phyloP scores from a whole-genome alignment of 73 alveolate genomes.

The Effrenium voratum region DNA sequence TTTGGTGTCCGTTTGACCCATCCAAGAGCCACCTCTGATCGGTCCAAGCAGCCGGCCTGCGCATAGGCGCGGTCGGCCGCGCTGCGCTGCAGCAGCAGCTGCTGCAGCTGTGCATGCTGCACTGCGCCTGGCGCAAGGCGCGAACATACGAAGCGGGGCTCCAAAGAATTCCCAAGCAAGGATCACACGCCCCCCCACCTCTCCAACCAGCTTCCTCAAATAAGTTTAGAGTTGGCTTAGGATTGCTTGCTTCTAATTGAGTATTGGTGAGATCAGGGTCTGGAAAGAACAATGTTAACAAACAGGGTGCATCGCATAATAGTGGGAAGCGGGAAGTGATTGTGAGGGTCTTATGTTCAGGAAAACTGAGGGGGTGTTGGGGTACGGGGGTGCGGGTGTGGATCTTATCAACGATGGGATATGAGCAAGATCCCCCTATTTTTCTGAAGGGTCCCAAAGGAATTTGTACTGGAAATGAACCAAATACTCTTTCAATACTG shows the following conservation, averaged over 20 bases:
- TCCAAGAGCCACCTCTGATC: no score
- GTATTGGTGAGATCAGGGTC: no score
- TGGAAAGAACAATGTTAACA: background rate
- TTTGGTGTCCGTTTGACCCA: no score
- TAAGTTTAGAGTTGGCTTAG: background rate
- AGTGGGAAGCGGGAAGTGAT: background rate
- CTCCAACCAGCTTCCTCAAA: background rate
- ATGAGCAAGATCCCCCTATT: background rate
- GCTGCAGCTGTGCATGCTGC: slow-evolving; percentile 70
- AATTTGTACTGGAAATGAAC: no score
- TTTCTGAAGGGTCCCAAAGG: no score
- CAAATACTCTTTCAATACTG: no score
- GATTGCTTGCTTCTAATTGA: background rate
- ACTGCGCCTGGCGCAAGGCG: background rate
- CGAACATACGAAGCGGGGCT: background rate
- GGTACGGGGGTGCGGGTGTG: background rate
- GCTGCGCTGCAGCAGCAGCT: slow-evolving; percentile 54
- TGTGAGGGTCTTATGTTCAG: background rate
- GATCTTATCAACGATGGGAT: background rate
- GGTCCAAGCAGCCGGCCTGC: slow-evolving; percentile 18
- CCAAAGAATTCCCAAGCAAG: background rate
- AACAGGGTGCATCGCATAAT: background rate
- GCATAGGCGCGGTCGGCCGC: slow-evolving; percentile 73
- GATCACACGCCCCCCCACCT: background rate
- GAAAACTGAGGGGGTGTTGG: background rate